These are phyloP conservation scores for Astrothelium macrocarpum DNA, from an alignment of 495 filamentous ascomycete species.

Conservation along the genomic window DNA sequence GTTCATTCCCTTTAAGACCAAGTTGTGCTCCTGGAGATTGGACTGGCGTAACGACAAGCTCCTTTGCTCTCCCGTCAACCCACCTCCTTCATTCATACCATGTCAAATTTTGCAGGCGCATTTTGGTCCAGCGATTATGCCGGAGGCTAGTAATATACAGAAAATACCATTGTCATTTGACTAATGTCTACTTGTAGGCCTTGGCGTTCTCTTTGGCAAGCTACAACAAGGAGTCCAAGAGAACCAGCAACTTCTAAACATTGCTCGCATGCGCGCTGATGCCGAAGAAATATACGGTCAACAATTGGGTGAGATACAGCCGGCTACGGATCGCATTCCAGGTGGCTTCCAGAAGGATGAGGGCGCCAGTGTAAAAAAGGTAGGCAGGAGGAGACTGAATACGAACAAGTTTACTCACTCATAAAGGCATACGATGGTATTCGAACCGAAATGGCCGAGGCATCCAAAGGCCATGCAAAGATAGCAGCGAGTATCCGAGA, in stretches of 20 bases:
- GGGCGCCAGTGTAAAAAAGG: slow-evolving; percentile 91
- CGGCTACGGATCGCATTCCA: slow-evolving; percentile 66
- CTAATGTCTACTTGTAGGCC: slow-evolving; percentile 40
- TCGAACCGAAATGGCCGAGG: slow-evolving; percentile 87
- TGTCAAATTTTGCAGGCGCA: slow-evolving; percentile 85
- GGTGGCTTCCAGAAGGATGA: slow-evolving; percentile 91
- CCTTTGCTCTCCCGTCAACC: neutral
- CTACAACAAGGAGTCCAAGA: slow-evolving; percentile 92
- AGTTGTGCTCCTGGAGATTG: neutral
- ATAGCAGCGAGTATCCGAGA: slow-evolving; percentile 94
- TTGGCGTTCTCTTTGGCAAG: slow-evolving; percentile 93
- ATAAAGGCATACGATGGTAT: slow-evolving; percentile 88
- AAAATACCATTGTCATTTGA: neutral
- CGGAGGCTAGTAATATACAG: slow-evolving; percentile 47
- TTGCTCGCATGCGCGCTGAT: slow-evolving; percentile 91
- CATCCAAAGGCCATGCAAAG: slow-evolving; percentile 81
- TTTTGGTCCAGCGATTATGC: slow-evolving; percentile 96
- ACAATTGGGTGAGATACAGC: slow-evolving; percentile 71
- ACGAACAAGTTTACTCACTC: slow-evolving; percentile 5
- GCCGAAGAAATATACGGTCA: slow-evolving; percentile 85
- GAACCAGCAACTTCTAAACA: slow-evolving; percentile 83
- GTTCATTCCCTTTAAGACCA: neutral
- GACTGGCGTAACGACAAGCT: neutral
- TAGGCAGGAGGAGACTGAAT: slow-evolving; percentile 32
- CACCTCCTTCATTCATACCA: slow-evolving; percentile 29